Conservation (phyloP, 129 eudicot species). For the Cynara cardunculus region DNA sequence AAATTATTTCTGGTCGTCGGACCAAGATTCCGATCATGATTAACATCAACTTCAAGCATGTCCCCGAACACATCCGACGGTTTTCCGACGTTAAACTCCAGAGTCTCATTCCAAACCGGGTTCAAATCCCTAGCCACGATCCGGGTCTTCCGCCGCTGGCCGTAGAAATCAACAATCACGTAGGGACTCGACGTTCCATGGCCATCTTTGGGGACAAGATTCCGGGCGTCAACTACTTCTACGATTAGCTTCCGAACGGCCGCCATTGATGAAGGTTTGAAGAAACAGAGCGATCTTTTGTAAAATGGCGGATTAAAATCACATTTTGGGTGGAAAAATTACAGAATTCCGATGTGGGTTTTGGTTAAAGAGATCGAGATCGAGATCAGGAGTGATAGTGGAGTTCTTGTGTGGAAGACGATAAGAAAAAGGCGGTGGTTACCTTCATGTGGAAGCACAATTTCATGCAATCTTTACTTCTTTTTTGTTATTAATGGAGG, state of each 20-base stretch:
- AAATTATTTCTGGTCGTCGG: slow-evolving; percentile 80
- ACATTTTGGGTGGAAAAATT: not conserved
- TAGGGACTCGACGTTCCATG: slow-evolving; percentile 87
- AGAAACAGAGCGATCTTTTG: not conserved
- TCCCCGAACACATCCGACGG: slow-evolving; percentile 80
- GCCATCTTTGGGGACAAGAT: slow-evolving; percentile 73
- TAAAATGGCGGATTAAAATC: not conserved
- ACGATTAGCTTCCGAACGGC: slow-evolving; percentile 53
- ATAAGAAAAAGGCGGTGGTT: slow-evolving; percentile 35
- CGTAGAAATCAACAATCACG: slow-evolving; percentile 65
- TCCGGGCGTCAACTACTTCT: slow-evolving; percentile 67
- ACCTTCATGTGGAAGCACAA: slow-evolving; percentile 74
- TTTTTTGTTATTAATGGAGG: slow-evolving; percentile 28
- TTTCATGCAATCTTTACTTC: slow-evolving; percentile 18
- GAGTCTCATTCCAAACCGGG: slow-evolving; percentile 78
- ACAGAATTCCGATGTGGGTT: not conserved
- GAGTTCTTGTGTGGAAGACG: slow-evolving; percentile 20
- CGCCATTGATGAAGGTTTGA: slow-evolving; percentile 38
- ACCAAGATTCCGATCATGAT: slow-evolving; percentile 60
- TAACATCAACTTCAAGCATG: slow-evolving; percentile 70
- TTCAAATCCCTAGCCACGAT: slow-evolving; percentile 58
- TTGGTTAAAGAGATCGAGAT: not conserved
- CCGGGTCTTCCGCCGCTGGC: slow-evolving; percentile 73
- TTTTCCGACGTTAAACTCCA: slow-evolving; percentile 75
- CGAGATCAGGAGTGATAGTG: not conserved